phyloP scores from a whole-genome alignment of 192 early-diverging fungal species.

The Borealophlyctis nickersoniae region DNA sequence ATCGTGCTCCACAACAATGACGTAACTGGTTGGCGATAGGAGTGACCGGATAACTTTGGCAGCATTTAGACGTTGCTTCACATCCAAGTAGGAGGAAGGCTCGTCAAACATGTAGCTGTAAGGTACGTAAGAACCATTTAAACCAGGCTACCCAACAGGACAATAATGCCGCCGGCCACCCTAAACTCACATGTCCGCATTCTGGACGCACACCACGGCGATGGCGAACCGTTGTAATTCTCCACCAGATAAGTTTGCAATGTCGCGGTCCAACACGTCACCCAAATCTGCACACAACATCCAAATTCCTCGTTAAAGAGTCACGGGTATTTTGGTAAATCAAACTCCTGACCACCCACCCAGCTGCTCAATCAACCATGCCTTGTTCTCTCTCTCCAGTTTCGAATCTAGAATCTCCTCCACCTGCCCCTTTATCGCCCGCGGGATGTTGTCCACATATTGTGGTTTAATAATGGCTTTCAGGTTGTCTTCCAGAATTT shows the following conservation, averaged over 20 bases:
- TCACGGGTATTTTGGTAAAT: neutral
- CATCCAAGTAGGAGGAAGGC: conserved; percentile 96
- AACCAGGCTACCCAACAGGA: neutral
- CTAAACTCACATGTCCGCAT: conserved; percentile 75
- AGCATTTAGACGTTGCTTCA: conserved; percentile 98
- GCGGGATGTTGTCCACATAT: conserved; percentile 88
- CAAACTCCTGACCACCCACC: conserved; percentile 39
- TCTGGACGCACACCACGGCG: conserved; percentile 74
- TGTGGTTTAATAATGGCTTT: conserved; percentile 94
- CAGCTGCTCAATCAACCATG: conserved; percentile 67
- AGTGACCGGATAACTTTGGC: conserved; percentile 86
- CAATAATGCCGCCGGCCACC: neutral
- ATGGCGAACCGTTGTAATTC: conserved; percentile 98
- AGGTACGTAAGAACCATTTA: neutral
- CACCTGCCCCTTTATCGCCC: conserved; percentile 76
- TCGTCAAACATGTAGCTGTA: conserved; percentile 96
- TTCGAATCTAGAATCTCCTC: conserved; percentile 69
- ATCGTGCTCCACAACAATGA: conserved; percentile 99
- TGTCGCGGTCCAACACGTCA: conserved; percentile 80
- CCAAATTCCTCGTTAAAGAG: conserved; percentile 6
- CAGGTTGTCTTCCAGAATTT: conserved; percentile 94
- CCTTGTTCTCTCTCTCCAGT: conserved; percentile 68
- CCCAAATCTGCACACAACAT: conserved; percentile 58
- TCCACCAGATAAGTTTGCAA: conserved; percentile 85
- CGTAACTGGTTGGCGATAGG: conserved; percentile 68